Evolutionary conservation across 257 asterid genomes (phyloP), one percentile per base, ranked within the genome.

Genomic region (Ilex asprella): DNA sequence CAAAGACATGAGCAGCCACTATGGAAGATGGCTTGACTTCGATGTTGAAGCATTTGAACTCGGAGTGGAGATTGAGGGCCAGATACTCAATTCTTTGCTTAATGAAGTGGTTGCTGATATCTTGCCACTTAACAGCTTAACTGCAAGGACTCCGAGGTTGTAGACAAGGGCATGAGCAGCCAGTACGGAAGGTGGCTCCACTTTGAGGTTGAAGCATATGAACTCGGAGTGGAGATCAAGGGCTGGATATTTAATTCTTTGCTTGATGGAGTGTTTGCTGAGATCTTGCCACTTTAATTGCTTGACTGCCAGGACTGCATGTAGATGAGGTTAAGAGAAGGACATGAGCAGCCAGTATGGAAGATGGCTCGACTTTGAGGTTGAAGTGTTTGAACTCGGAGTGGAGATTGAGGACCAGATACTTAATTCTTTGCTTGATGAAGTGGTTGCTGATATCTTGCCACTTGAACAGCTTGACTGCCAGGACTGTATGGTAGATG

Each of bases 291-390:
- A 30, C 31, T 56, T 66, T 29, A 35, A 3, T 35, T 35, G 7
- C 41, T 35, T 8, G 5, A 35, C 5, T 35, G 7, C 5, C 41
- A 21, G 27, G 27, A 21, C 27, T 21, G 27, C 27, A 21, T 21
- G 27, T 21, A 21, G 27, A 21, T 21, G 97, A 87, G 58, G 88
- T 89, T n/a, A 94, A 7, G 92, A 89, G 71, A 84, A 69, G 70
- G 96, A 93, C 60, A 93, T 93, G 97, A 87, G 94, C 82, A 69
- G 76, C 68, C 82, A 66, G 56, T 55, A 64, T n/a, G 96, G 99
- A 11, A 78, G 70, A 79, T 93, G 99, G 99, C 77, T 82, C 15
- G 82, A 87, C 59, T 89, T 80, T 64, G 95, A 93, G 32, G 64
- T 60, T 9, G 99, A 89, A 78, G 82, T 67, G 14, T 93, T 73